Base-by-base conservation (phyloP, 768 basidiomycete genomes). In the Boletus pseudopeckii region DNA sequence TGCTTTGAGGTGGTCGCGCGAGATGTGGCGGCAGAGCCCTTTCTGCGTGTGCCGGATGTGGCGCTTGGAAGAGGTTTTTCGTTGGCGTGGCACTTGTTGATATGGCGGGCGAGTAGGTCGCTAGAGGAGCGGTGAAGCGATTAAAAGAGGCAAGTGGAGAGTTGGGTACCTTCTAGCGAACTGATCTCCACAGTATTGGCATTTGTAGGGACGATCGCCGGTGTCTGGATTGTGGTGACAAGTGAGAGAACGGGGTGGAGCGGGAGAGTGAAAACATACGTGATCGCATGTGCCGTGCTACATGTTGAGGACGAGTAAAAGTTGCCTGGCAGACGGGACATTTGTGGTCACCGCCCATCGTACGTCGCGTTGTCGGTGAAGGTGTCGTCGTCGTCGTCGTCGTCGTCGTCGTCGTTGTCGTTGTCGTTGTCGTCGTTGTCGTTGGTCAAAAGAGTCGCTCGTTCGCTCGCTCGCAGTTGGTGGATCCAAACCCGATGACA, bases 291-390 rank as follows among this genome's bases (percentile, higher is more conserved):
- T 92, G 91, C 46, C 90, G 75, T 1, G 89, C 88, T 44, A 93
- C 91, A 82, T 93, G 90, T 64, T 92, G 90, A 28, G 90, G 90
- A 48, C 90, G 80, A 22, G 91, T 93, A 60, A 93, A 93, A 0
- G 90, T 91, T 0, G 91, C 87, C 58, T 87, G 82, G 69, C 90
- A 93, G 13, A 92, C 90, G 17, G 90, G 85, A 68, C 91, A 92
- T 70, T 86, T 88, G 79, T 90, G 87, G 72, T 90, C 88, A 36
- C 88, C 88, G 55, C 80, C 88, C 88, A 90, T 90, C 28, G 32
- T 48, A n/a, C n/a, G n/a, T n/a, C n/a, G n/a, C n/a, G n/a, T n/a
- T n/a, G n/a, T n/a, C n/a, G n/a, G n/a, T n/a, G n/a, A n/a, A n/a
- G n/a, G n/a, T 6, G 53, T 45, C 11, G 52, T 50, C n/a, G 41